Evolutionary conservation across 805 yeast genomes (phyloP).

Genomic region (Starmerella geochares): DNA sequence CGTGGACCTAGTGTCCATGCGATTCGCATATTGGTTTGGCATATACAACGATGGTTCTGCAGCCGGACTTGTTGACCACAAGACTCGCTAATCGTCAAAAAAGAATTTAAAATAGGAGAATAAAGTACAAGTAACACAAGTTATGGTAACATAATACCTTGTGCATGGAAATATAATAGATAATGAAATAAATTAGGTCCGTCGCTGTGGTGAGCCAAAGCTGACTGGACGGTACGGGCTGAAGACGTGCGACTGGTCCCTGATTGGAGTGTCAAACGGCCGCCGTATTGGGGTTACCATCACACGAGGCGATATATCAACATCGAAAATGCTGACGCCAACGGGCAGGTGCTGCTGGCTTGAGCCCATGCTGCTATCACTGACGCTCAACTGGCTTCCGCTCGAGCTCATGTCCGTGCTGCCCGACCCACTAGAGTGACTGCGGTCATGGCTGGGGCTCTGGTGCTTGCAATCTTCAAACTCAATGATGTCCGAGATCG

Average conservation of each 20-base stretch:
- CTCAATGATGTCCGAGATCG: conserved; percentile 11
- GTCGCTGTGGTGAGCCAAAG: conserved; percentile 22
- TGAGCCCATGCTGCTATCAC: background rate
- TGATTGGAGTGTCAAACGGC: conserved; percentile 28
- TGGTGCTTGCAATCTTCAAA: conserved; percentile 4
- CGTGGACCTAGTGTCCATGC: conserved; percentile 76
- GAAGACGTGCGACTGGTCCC: conserved; percentile 26
- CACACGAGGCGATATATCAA: conserved; percentile 13
- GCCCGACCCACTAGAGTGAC: background rate
- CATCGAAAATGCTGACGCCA: conserved; percentile 4
- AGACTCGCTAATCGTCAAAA: conserved; percentile 1
- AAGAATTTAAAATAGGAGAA: background rate
- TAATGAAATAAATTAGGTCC: conserved; percentile 1
- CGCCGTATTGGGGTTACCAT: conserved; percentile 25
- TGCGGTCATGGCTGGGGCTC: background rate
- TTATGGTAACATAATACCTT: background rate
- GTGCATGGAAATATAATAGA: background rate
- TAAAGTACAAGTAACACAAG: background rate
- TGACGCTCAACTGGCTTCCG: background rate
- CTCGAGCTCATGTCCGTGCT: background rate
- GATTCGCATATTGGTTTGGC: conserved; percentile 79
- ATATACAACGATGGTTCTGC: conserved; percentile 39
- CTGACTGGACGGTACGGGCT: conserved; percentile 23
- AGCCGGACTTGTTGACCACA: background rate
- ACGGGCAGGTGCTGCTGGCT: background rate